phyloP scores from a whole-genome alignment of 2,329 filamentous ascomycete genomes.

The Mycosphaerella sp. region DNA sequence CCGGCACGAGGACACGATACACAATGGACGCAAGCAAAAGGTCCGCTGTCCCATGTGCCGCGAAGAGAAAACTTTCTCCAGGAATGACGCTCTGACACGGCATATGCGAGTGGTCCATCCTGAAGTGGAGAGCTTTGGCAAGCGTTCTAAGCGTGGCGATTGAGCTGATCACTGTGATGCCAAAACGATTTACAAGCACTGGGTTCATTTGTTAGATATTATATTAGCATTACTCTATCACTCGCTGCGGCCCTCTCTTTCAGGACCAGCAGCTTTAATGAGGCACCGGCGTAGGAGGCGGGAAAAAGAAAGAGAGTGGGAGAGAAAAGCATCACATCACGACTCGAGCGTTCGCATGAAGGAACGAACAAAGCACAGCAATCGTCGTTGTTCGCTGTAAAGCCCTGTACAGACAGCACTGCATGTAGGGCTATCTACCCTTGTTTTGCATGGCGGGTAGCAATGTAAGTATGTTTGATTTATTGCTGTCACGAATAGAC shows the following conservation, averaged over 20 bases:
- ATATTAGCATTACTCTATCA: no score
- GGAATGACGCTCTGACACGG: slow-evolving; percentile 86
- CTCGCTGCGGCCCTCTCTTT: no score
- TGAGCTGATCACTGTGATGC: slow-evolving; percentile 2
- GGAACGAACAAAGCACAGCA: neutral
- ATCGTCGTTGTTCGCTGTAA: neutral
- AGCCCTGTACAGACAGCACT: neutral
- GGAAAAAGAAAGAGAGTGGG: no score
- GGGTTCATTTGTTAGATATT: no score
- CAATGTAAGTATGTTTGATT: neutral
- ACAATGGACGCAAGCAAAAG: slow-evolving; percentile 91
- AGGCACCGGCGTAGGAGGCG: no score
- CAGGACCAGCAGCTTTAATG: no score
- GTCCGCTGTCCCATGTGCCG: slow-evolving; percentile 88
- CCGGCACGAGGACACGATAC: slow-evolving; percentile 93
- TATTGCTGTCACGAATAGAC: neutral
- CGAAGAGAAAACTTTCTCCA: slow-evolving; percentile 94
- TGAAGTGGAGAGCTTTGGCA: slow-evolving; percentile 74
- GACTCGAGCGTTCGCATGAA: no score
- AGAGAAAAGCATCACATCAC: no score
- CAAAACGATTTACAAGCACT: no score
- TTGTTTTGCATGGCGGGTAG: neutral
- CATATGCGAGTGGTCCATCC: slow-evolving; percentile 95
- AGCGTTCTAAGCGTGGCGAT: slow-evolving; percentile 42
- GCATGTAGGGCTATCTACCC: neutral